Evolutionary conservation across 352 stramenopile genomes (phyloP), one percentile per base, ranked within the genome.

Genomic region (Globisporangium paroecandrum): DNA sequence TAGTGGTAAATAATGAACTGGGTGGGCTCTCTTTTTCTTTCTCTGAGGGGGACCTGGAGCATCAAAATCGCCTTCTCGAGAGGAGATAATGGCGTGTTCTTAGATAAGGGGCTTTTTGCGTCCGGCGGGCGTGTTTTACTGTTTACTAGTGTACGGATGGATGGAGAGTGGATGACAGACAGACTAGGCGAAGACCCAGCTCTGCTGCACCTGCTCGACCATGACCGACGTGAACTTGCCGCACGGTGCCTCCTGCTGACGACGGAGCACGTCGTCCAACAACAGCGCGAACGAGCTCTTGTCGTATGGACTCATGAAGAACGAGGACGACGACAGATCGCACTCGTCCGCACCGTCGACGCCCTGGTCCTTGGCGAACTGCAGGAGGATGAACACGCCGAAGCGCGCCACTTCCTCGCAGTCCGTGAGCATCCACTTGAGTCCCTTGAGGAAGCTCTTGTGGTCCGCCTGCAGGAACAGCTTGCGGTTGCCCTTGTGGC

Each of bases 391-490:
- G 58, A 93, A 93, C 18, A 83, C 75, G 20, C 74, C 85, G 47
- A 87, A 93, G 22, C 85, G 85, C 47, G 75, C 71, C 1, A 89
- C 60, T 12, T 82, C 75, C 22, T 93, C 81, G 24, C 65, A 78
- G 71, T 89, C 79, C 12, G 64, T 66, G 4, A 91, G 75, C 79
- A 90, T 89, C 85, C 76, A 91, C 68, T 85, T 77, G 32, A 93
- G 73, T 13, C 70, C 78, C 68, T 79, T 71, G 25, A 87, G 55
- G 10, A 93, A 78, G 43, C 71, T 69, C 9, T 77, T 65, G 29
- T 73, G 80, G 24, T 83, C 70, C 1, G 73, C 43, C 46, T 81
- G 65, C 8, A 89, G 55, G 58, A 93, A 90, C 22, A 89, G 58
- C 38, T 78, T 76, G 66, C 83, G 82, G 78, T 93, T 93, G 67